Evolutionary conservation across 257 asterid species (phyloP), one percentile per base, ranked within the genome.

Genomic region (Jasminum sambac): DNA sequence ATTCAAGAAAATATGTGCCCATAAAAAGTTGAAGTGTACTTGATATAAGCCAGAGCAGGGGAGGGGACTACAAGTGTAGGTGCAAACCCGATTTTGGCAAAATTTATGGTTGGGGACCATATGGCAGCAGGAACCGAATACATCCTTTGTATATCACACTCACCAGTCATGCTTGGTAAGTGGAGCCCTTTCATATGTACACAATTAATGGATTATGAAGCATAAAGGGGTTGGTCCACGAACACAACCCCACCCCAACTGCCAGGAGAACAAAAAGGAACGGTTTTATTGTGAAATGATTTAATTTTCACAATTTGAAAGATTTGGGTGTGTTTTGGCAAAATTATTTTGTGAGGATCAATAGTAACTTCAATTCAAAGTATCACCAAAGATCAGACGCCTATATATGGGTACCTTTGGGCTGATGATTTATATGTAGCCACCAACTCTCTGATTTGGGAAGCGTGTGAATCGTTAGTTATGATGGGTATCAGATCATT

Each of bases 121-220:
- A 55, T 21, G 62, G 62, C n/a, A 43, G 16, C 62, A 21, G 30
- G 62, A 55, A 55, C 62, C 19, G 62, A 55, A 55, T 55, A 14
- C 8, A 21, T 19, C 36, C 62, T 13, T 8, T 48, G 2, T 23
- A 21, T 30, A 21, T 55, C 62, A 21, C 8, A 55, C 9, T 1
- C 50, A 43, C 50, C 12, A 11, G 50, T 43, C 50, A 13, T 43
- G 16, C 16, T 55, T 55, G 30, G 34, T 14, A 23, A 55, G 0
- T 19, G 62, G 62, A 21, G 30, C 34, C 34, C 34, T 21, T 8
- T 19, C 14, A 19, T 23, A 10, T 55, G 30, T 55, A 55, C 62
- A 55, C 12, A 55, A 9, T 21, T 2, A 55, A 19, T 55, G 30
- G 16, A 52, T n/a, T 19, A 17, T 52, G 25, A 19, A 52, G 60